Base-by-base conservation (phyloP, 1,139 yeast species). In the Torulaspora globosa region DNA sequence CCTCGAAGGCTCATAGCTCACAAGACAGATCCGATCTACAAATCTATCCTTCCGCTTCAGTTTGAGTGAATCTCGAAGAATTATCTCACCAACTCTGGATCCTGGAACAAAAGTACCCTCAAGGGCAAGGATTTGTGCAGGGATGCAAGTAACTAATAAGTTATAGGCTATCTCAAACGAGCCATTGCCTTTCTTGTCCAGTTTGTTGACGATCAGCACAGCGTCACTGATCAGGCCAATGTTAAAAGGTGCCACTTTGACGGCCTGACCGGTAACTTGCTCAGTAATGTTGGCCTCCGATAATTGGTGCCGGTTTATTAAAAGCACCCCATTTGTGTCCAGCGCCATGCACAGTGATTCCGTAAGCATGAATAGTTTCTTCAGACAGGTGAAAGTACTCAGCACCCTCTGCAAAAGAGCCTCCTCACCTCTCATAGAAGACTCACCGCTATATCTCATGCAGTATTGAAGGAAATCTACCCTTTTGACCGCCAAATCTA, bases 191-290 rank as follows among this genome's bases (percentile, higher is more conserved):
- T 51, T 44, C 9, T 38, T 31, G 28, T 50, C 44, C 16, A 52
- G 43, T n/a, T 42, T 19, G 10, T 51, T 46, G n/a, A 57, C 46
- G 2, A 55, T 30, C 12, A 60, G 24, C 3, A 56, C 50, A 6
- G 58, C 54, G 46, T 62, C 64, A 19, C 53, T 53, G 5, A 58
- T 50, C 9, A 56, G 44, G 1, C 63, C 66, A 10, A 61, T 44
- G 26, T 55, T 41, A 36, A 50, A 51, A 21, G 52, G 36, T 8
- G 58, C 52, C 11, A 56, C 41, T 31, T 56, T 52, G 10, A 58
- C 18, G 10, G 56, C 47, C 8, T 19, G 32, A 11, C 14, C 21
- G 18, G 40, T 37, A 38, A 51, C 53, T 14, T 43, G 37, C 5
- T 43, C 24, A n/a, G 50, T 16, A 32, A 47, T 41, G 19, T 38